Percentiles rank a stretch among this genome's conserved stretches.
Evolutionary conservation across 345 rosid genomes (phyloP).

Genomic region (Rhodamnia rubescens): DNA sequence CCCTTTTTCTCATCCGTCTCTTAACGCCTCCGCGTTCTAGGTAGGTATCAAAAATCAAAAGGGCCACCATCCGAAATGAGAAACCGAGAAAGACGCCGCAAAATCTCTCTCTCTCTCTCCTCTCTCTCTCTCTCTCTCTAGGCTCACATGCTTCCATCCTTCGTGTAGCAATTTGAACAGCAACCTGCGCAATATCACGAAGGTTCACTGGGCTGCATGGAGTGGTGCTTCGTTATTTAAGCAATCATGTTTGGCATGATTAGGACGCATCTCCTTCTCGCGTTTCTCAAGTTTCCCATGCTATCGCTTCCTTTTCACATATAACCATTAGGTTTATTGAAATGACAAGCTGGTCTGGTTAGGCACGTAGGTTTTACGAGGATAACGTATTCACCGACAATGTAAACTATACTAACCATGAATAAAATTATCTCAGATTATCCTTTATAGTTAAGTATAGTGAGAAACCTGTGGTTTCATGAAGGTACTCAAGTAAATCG

Average conservation of each 20-base stretch:
- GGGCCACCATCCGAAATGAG: background rate
- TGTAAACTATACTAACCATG: background rate
- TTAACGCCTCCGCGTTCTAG: background rate
- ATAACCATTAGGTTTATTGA: too few relatives aligned
- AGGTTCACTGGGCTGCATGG: background rate
- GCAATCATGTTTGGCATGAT: background rate
- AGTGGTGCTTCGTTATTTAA: background rate
- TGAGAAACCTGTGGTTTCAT: background rate
- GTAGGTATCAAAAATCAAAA: background rate
- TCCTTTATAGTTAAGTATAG: background rate
- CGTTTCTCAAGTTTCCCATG: background rate
- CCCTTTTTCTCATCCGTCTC: background rate
- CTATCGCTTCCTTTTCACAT: background rate
- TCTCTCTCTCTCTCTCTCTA: background rate
- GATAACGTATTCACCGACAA: background rate
- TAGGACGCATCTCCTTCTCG: background rate
- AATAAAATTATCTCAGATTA: background rate
- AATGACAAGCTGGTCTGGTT: background rate
- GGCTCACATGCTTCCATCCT: background rate
- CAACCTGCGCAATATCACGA: background rate
- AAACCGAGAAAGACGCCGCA: background rate
- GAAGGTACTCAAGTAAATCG: background rate
- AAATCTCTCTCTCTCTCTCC: background rate
- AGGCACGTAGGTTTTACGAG: background rate
- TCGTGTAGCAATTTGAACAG: background rate